Conservation (phyloP, 805 yeast genomes). For the Sugiyamaella americana region DNA sequence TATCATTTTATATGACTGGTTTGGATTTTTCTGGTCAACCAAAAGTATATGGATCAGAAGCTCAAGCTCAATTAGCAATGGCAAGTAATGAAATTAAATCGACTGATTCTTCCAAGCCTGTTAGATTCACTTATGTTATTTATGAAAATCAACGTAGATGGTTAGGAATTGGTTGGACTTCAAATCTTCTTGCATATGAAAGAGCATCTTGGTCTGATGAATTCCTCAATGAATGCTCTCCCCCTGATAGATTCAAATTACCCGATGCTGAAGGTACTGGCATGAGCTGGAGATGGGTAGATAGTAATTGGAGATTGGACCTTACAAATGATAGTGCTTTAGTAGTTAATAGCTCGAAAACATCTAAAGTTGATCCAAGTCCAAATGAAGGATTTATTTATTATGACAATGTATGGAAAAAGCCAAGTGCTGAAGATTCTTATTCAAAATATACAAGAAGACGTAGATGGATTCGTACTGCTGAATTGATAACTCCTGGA, state of each 20-base stretch:
- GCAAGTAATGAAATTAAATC: slow-evolving; percentile 13
- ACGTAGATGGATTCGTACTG: slow-evolving; percentile 94
- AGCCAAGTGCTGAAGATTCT: slow-evolving; percentile 80
- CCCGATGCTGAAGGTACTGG: slow-evolving; percentile 68
- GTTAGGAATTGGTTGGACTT: slow-evolving; percentile 98
- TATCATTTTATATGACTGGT: slow-evolving; percentile 81
- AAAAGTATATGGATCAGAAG: slow-evolving; percentile 32
- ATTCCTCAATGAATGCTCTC: slow-evolving; percentile 75
- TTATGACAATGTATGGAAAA: slow-evolving; percentile 91
- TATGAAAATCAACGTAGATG: slow-evolving; percentile 95
- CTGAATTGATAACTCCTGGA: slow-evolving; percentile 33
- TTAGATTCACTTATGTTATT: slow-evolving; percentile 82
- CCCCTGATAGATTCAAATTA: slow-evolving; percentile 69
- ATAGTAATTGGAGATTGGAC: slow-evolving; percentile 86
- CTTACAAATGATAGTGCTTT: slow-evolving; percentile 82
- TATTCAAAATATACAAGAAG: slow-evolving; percentile 88
- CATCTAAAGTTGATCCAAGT: slow-evolving; percentile 56
- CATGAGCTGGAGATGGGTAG: slow-evolving; percentile 93
- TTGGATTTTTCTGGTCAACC: slow-evolving; percentile 57
- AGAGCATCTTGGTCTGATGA: slow-evolving; percentile 98
- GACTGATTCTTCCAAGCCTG: slow-evolving; percentile 40
- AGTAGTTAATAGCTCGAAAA: slow-evolving; percentile 44
- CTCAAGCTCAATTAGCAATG: slow-evolving; percentile 15
- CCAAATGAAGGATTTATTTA: slow-evolving; percentile 82
- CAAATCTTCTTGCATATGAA: slow-evolving; percentile 84